A percentile compares a stretch with the other conserved stretches of the same genome.
Conservation (phyloP, 306 rosid genomes). For the Cicer pinnatifidum region DNA sequence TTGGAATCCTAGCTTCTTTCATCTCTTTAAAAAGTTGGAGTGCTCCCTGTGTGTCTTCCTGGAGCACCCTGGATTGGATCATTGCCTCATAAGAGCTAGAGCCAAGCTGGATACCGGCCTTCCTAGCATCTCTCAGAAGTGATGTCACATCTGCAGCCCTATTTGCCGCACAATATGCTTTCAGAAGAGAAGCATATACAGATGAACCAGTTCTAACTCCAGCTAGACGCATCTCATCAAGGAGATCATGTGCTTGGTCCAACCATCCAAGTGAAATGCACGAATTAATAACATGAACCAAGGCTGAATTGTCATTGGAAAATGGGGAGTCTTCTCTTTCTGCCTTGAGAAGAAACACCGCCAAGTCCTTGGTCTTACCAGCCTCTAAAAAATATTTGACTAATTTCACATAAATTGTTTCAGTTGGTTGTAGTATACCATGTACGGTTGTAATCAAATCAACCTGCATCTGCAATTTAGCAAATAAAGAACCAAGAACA, state of each 20-base stretch:
- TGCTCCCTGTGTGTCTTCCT: constrained; percentile 78
- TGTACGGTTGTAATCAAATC: constrained; percentile 64
- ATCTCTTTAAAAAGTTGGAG: constrained; percentile 73
- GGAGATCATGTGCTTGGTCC: constrained; percentile 92
- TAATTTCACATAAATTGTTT: constrained; percentile 73
- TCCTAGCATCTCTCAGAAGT: constrained; percentile 76
- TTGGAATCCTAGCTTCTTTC: constrained; percentile 76
- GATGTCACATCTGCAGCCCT: constrained; percentile 63
- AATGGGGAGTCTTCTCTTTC: constrained; percentile 74
- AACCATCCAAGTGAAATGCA: constrained; percentile 86
- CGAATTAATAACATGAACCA: constrained; percentile 79
- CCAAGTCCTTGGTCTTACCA: constrained; percentile 78
- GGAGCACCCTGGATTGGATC: constrained; percentile 76
- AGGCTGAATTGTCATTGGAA: constrained; percentile 69
- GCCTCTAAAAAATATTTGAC: constrained; percentile 78
- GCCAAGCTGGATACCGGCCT: constrained; percentile 86
- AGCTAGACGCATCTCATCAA: constrained; percentile 85
- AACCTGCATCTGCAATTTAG: constrained; percentile 69
- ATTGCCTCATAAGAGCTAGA: constrained; percentile 74
- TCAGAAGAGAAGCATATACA: constrained; percentile 71
- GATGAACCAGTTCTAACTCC: constrained; percentile 69
- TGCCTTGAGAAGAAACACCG: constrained; percentile 71
- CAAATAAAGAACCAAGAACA: constrained; percentile 57
- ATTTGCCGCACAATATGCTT: constrained; percentile 77
- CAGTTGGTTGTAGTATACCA: constrained; percentile 82